Conservation (phyloP, 2,329 filamentous ascomycete genomes). For the Endothia cerciana region DNA sequence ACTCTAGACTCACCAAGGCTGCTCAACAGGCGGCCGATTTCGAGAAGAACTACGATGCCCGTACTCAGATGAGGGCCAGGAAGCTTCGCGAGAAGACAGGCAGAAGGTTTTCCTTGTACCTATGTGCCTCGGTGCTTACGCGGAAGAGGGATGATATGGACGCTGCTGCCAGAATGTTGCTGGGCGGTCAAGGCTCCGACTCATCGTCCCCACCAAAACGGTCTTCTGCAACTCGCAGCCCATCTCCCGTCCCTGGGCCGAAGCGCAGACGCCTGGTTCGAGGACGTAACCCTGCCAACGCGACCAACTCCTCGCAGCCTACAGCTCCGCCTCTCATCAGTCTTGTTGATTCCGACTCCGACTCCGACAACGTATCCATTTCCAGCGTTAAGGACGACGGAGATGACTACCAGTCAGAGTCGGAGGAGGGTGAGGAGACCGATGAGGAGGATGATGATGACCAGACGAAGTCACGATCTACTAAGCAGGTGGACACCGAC, state of each 20-base stretch:
- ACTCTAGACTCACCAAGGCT: neutral
- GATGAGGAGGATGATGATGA: conserved; percentile 41
- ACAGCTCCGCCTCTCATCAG: conserved; percentile 16
- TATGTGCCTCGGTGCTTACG: conserved; percentile 16
- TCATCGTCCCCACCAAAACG: conserved; percentile 11
- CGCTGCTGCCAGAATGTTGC: conserved; percentile 7
- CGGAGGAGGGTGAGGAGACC: conserved; percentile 35
- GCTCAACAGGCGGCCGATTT: conserved; percentile 15
- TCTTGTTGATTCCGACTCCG: conserved; percentile 22
- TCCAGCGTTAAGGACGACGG: conserved; percentile 26
- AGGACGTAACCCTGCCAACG: conserved; percentile 17
- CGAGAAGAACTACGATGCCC: conserved; percentile 22
- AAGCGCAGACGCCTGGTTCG: conserved; percentile 27
- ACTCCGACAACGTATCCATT: conserved; percentile 17
- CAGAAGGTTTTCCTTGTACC: conserved; percentile 7
- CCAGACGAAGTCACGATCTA: conserved; percentile 42
- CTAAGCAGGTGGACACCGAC: conserved; percentile 21
- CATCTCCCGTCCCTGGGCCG: conserved; percentile 17
- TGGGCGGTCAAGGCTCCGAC: neutral
- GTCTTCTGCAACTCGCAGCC: conserved; percentile 18
- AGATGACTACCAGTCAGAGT: conserved; percentile 16
- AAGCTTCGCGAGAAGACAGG: conserved; percentile 25
- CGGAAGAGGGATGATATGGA: conserved; percentile 17
- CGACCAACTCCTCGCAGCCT: conserved; percentile 2
- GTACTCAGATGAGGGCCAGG: conserved; percentile 25